Conservation (phyloP, 2,329 filamentous ascomycete genomes). For the Incumbomyces lentus region DNA sequence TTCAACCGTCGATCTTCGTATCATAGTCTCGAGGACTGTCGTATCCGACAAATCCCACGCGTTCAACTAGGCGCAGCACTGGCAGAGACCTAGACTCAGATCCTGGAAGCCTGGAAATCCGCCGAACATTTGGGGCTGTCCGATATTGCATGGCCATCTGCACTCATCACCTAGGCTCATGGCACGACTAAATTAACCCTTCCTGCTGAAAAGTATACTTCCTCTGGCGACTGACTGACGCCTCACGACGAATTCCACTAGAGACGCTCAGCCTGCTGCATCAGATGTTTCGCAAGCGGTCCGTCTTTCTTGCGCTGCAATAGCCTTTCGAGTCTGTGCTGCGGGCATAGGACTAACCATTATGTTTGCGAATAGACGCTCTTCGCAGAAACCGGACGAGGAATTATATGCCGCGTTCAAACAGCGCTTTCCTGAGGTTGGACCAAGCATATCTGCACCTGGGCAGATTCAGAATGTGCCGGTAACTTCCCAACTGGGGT, state of each 20-base stretch:
- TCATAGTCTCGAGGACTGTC: not conserved
- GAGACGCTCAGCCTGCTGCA: conserved; percentile 17
- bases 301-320: conserved; percentile 21
- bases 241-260: conserved; percentile 12
- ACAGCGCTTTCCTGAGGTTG: conserved; percentile 67
- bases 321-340: conserved; percentile 8
- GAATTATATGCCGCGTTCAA: conserved; percentile 78
- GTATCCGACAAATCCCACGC: not conserved
- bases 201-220: not conserved
- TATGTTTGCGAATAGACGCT: conserved; percentile 45
- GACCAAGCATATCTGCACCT: conserved; percentile 41
- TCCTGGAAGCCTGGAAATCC: too few relatives aligned
- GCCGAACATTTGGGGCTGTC: too few relatives aligned
- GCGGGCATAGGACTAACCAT: conserved; percentile 8
- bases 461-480: conserved; percentile 33
- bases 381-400: conserved; percentile 74
- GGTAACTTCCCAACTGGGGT: conserved; percentile 26
- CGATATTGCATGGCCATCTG: not conserved
- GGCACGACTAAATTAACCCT: not conserved
- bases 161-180: not conserved
- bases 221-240: conserved; percentile 15
- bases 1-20: not conserved
- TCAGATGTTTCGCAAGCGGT: conserved; percentile 41
- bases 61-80: conserved; percentile 6
- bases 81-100: not conserved